Evolutionary conservation across 1,139 yeast genomes (phyloP).

Genomic region (Arxiozyma heterogenica): DNA sequence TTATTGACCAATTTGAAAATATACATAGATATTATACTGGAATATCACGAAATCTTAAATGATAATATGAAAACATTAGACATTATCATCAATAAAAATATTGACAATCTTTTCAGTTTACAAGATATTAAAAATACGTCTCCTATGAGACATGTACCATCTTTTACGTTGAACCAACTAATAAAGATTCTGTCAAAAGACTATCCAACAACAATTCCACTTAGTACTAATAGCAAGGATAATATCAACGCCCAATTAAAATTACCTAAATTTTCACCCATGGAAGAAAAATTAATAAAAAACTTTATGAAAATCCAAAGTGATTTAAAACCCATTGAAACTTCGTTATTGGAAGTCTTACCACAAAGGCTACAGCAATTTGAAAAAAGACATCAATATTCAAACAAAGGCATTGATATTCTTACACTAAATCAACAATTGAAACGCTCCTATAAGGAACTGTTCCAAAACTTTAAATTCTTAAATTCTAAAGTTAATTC

Average conservation of each 20-base stretch:
- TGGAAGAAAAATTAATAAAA: slow-evolving; percentile 36
- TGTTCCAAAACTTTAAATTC: slow-evolving; percentile 37
- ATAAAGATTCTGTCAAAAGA: slow-evolving; percentile 34
- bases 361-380: slow-evolving; percentile 44
- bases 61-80: slow-evolving; percentile 45
- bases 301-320: slow-evolving; percentile 30
- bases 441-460: slow-evolving; percentile 34
- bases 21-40: slow-evolving; percentile 46
- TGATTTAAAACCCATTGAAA: slow-evolving; percentile 30
- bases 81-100: slow-evolving; percentile 42
- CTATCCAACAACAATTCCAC: slow-evolving; percentile 11
- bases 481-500: slow-evolving; percentile 35
- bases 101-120: slow-evolving; percentile 34
- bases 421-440: slow-evolving; percentile 24
- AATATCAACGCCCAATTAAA: slow-evolving; percentile 16
- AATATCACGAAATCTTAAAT: slow-evolving; percentile 48
- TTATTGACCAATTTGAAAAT: slow-evolving; percentile 33
- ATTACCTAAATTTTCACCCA: slow-evolving; percentile 32
- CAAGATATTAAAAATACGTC: slow-evolving; percentile 32
- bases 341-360: slow-evolving; percentile 47
- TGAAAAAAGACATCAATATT: slow-evolving; percentile 8
- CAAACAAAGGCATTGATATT: slow-evolving; percentile 12
- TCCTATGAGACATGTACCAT: slow-evolving; percentile 37
- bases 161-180: slow-evolving; percentile 37
- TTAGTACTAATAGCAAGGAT: neutral